Evolutionary conservation across 1,284 basidiomycete genomes (phyloP).

Genomic region (Leccinum insolens): DNA sequence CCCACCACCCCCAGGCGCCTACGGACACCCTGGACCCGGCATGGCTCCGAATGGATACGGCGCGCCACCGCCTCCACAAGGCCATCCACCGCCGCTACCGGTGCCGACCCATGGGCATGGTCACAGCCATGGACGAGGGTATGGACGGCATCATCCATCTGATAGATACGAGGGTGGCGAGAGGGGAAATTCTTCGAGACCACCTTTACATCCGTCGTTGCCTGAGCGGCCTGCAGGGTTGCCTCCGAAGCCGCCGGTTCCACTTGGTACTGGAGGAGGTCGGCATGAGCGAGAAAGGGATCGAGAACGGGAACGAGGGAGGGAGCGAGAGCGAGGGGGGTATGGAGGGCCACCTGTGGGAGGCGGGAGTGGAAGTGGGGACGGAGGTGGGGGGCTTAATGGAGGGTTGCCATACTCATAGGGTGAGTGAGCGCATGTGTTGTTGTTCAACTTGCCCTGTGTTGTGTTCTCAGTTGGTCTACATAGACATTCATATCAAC

Average conservation of each 20-base stretch:
- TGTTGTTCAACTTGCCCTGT: neutral
- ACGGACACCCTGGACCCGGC: conserved; percentile 17
- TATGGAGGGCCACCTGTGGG: conserved; percentile 13
- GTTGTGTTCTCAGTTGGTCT: neutral
- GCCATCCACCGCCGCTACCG: conserved; percentile 24
- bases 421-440: conserved; percentile 3
- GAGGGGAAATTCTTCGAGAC: conserved; percentile 5
- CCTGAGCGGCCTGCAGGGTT: conserved; percentile 23
- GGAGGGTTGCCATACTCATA: conserved; percentile 30
- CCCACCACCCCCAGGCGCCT: conserved; percentile 13
- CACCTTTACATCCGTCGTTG: conserved; percentile 23
- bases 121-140: conserved; percentile 13
- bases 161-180: conserved; percentile 25
- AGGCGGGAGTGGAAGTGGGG: conserved; percentile 13
- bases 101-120: conserved; percentile 14
- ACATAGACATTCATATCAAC: neutral
- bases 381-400: conserved; percentile 20
- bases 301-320: neutral
- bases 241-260: conserved; percentile 23
- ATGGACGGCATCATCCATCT: conserved; percentile 13
- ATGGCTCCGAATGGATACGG: conserved; percentile 23
- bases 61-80: conserved; percentile 14
- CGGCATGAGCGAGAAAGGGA: conserved; percentile 27
- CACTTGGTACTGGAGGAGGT: conserved; percentile 16
- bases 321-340: conserved; percentile 19